Base-by-base conservation (phyloP, 2,329 filamentous ascomycete species). In the Teratosphaeria nubilosa region DNA sequence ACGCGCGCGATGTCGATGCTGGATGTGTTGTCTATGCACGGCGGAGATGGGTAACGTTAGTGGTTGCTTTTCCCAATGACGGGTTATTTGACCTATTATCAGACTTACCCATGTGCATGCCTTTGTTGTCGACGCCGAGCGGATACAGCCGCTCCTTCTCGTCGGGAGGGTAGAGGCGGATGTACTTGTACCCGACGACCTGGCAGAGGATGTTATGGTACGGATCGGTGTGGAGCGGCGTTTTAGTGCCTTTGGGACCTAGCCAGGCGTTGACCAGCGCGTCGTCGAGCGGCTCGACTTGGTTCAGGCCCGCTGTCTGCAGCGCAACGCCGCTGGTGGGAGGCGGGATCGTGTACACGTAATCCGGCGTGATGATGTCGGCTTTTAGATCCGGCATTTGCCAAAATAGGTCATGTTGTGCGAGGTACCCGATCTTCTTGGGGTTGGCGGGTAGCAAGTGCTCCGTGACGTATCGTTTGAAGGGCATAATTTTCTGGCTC, bases 141-240 rank as follows among this genome's bases (percentile, higher is more conserved):
- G 89, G 84, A 57, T 84, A 81, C 68, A 95, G 73, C 3, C 72
- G 75, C 1, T 70, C 64, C 4, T 81, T 84, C 51, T 85, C 79
- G 16, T 72, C 71, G 0, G 92, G 91, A 0, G 86, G 79, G 71
- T 96, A 97, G 1, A 97, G 78, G 1, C 94, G 82, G n/a, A 97
- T 77, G 72, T 97, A 97, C 73, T 99, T 99, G 58, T 82, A 79
- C 0, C 94, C 94, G 0, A 95, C 88, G 0, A 95, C 88, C 72
- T 97, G 94, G 25, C 86, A 86, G 4, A 97, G 82, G 53, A 97
- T 83, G 69, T 97, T 97, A 70, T 96, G 90, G 71, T 96, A 95
- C 1, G 88, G 90, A 68, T 97, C 94, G 1, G 90, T 95, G 72
- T 99, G 94, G 0, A 97, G 78, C 1, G 94, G 94, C 0, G 91